Conservation (phyloP, 164 flowering plant genomes). For the Chimonanthus praecox region DNA sequence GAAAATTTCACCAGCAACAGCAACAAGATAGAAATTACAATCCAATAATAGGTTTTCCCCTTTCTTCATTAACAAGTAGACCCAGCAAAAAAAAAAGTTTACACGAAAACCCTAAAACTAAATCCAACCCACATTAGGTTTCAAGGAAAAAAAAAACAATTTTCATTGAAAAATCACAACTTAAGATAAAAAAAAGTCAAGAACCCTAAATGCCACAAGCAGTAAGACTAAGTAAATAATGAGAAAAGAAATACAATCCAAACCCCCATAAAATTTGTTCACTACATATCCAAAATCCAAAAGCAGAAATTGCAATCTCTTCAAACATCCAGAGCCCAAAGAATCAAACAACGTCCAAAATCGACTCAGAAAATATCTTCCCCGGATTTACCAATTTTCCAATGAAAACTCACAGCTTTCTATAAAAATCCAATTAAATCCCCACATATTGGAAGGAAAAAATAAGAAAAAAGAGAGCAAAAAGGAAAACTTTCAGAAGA, state of each 20-base stretch:
- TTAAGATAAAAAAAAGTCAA: background rate
- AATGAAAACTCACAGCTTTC: background rate
- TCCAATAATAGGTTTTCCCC: background rate
- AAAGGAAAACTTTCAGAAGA: background rate
- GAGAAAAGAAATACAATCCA: background rate
- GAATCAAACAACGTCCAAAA: background rate
- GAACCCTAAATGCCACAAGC: background rate
- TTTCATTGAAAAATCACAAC: background rate
- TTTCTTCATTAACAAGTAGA: no score
- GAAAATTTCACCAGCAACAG: no score
- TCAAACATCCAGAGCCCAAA: background rate
- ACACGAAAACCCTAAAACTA: background rate
- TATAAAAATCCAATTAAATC: background rate
- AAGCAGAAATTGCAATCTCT: background rate
- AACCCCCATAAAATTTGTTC: background rate
- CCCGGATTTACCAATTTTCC: background rate
- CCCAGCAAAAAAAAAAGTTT: background rate
- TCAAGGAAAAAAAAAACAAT: background rate
- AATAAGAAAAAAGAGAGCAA: background rate
- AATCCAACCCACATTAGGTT: background rate
- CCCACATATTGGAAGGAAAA: background rate
- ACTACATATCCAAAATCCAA: background rate
- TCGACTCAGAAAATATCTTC: background rate
- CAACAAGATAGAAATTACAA: background rate
- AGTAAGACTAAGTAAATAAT: background rate